Percentiles rank a stretch among this genome's conserved stretches.
These are phyloP conservation scores for Sarocladium kiliense DNA, from an alignment of 2,329 filamentous ascomycete species.

Conservation along the genomic window DNA sequence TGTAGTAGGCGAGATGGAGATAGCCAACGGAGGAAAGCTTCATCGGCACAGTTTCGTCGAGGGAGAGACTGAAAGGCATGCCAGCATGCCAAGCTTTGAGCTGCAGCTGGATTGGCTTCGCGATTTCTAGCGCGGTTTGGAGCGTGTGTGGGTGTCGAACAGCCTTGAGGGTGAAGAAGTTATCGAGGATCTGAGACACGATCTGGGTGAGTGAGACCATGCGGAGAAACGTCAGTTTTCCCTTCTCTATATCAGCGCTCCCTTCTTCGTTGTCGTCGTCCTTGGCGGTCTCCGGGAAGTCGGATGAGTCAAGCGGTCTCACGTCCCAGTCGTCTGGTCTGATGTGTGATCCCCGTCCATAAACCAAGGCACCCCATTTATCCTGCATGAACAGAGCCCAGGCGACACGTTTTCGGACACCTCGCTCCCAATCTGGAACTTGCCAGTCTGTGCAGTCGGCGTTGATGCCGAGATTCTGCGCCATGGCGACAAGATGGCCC, in stretches of 20 bases:
- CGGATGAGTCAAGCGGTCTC: slow-evolving; percentile 15
- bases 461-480: slow-evolving; percentile 54
- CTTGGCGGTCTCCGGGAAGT: slow-evolving; percentile 20
- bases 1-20: slow-evolving; percentile 36
- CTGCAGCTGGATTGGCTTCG: slow-evolving; percentile 40
- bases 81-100: slow-evolving; percentile 40
- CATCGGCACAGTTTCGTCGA: slow-evolving; percentile 31
- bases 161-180: slow-evolving; percentile 16
- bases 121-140: slow-evolving; percentile 32
- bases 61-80: slow-evolving; percentile 35
- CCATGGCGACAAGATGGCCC: slow-evolving; percentile 50
- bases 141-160: slow-evolving; percentile 7
- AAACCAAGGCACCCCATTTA: slow-evolving; percentile 48
- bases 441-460: slow-evolving; percentile 58
- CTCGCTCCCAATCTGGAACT: slow-evolving; percentile 58
- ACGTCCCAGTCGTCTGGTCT: slow-evolving; percentile 46
- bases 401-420: slow-evolving; percentile 53
- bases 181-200: slow-evolving; percentile 34
- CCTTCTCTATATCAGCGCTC: slow-evolving; percentile 31
- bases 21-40: slow-evolving; percentile 34
- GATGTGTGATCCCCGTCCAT: slow-evolving; percentile 48
- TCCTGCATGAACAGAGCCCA: slow-evolving; percentile 61
- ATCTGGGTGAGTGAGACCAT: slow-evolving; percentile 39
- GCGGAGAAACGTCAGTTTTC: slow-evolving; percentile 34
- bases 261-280: slow-evolving; percentile 22